A percentile compares a stretch with the other conserved stretches of the same genome.
Evolutionary conservation across 1,284 basidiomycete species (phyloP).

Genomic region (Ustilago cynodontis): DNA sequence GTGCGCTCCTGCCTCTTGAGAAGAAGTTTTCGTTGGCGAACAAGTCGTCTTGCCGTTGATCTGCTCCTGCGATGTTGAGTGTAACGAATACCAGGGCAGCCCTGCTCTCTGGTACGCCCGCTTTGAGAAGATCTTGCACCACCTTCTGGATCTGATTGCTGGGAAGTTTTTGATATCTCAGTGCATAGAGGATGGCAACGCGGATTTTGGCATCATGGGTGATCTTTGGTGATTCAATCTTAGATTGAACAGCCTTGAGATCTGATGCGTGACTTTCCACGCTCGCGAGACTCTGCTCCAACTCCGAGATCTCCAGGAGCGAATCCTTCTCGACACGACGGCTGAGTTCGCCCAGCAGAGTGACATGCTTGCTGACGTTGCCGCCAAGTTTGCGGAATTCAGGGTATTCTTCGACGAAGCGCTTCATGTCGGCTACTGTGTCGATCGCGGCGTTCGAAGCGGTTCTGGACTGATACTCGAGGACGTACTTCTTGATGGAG

Average conservation of each 20-base stretch:
- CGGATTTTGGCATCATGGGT: constrained; percentile 86
- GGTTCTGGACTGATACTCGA: constrained; percentile 85
- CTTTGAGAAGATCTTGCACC: constrained; percentile 83
- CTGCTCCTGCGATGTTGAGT: constrained; percentile 91
- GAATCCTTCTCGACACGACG: constrained; percentile 85
- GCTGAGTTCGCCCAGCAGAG: constrained; percentile 94
- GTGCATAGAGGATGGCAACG: constrained; percentile 91
- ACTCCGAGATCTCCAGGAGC: constrained; percentile 84
- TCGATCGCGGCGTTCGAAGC: constrained; percentile 87
- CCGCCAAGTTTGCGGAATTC: constrained; percentile 96
- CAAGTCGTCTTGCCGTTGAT: constrained; percentile 96
- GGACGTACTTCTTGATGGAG: constrained; percentile 91
- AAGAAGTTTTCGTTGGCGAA: constrained; percentile 96
- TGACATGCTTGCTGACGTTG: constrained; percentile 98
- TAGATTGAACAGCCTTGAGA: constrained; percentile 73
- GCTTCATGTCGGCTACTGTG: constrained; percentile 82
- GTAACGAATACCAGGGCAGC: constrained; percentile 93
- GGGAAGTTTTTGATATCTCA: constrained; percentile 94
- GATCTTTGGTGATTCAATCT: constrained; percentile 75
- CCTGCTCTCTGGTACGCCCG: constrained; percentile 85
- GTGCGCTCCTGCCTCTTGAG: constrained; percentile 90
- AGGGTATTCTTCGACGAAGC: constrained; percentile 97
- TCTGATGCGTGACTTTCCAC: constrained; percentile 85
- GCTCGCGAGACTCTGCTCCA: constrained; percentile 95
- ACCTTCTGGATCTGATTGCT: constrained; percentile 85